A percentile compares a stretch with the other conserved stretches of the same genome.
phyloP scores from a whole-genome alignment of 2,329 filamentous ascomycete species.

The Exophiala aquamarina region DNA sequence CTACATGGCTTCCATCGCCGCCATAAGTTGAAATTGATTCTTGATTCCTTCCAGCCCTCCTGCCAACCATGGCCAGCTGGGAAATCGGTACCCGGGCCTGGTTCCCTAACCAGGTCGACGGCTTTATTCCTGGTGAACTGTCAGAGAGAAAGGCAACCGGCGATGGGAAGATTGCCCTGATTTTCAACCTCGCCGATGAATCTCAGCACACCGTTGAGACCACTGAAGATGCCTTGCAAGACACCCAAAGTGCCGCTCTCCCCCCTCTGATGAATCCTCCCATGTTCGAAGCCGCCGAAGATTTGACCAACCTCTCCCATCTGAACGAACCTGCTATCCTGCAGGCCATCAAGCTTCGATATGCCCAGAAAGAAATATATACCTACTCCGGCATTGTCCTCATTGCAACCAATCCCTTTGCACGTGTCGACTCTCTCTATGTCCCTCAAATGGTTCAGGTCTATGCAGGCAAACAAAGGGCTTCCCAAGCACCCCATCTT shows the following conservation, averaged over 20 bases:
- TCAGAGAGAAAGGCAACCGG: slow-evolving; percentile 80
- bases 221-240: slow-evolving; percentile 71
- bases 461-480: slow-evolving; percentile 94
- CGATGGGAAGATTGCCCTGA: slow-evolving; percentile 68
- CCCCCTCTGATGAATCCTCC: slow-evolving; percentile 97
- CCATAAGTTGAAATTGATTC: slow-evolving; percentile 19
- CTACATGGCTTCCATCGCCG: slow-evolving; percentile 21
- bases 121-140: slow-evolving; percentile 96
- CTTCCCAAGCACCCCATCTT: slow-evolving; percentile 93
- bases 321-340: slow-evolving; percentile 97
- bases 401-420: slow-evolving; percentile 97
- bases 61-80: slow-evolving; percentile 74
- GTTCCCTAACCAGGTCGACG: slow-evolving; percentile 94
- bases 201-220: slow-evolving; percentile 77
- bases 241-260: slow-evolving; percentile 68
- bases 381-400: slow-evolving; percentile 98
- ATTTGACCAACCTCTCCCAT: slow-evolving; percentile 95
- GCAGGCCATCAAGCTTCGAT: slow-evolving; percentile 95
- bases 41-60: slow-evolving; percentile 52
- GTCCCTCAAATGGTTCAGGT: slow-evolving; percentile 99
- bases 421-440: slow-evolving; percentile 94
- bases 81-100: slow-evolving; percentile 96
- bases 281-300: slow-evolving; percentile 97
- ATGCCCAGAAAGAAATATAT: slow-evolving; percentile 98
- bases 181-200: slow-evolving; percentile 88